Evolutionary conservation across 257 asterid species (phyloP).

Genomic region (Salvia hispanica): DNA sequence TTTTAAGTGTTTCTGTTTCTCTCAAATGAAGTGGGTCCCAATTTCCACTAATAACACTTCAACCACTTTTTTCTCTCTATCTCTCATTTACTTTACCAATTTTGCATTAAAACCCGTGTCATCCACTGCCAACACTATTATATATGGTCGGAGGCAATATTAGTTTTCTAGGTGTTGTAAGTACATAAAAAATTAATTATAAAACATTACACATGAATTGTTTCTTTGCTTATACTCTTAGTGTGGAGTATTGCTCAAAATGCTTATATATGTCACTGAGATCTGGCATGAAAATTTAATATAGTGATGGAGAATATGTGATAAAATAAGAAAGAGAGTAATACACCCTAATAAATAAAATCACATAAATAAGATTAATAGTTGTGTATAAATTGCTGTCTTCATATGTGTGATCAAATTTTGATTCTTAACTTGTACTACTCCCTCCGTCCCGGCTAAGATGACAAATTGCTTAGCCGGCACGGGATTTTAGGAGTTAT

Average conservation of each 20-base stretch:
- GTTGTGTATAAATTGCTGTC: background rate
- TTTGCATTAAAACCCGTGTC: too few relatives aligned
- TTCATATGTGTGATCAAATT: background rate
- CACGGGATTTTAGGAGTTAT: too few relatives aligned
- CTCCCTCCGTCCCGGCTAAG: too few relatives aligned
- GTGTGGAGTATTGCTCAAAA: background rate
- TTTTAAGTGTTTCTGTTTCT: too few relatives aligned
- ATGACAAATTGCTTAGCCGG: too few relatives aligned
- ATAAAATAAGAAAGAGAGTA: slow-evolving; percentile 4
- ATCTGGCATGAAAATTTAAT: background rate
- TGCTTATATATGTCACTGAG: background rate
- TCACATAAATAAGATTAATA: background rate
- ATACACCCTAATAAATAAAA: background rate
- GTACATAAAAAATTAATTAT: slow-evolving; percentile 8
- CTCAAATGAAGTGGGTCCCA: too few relatives aligned
- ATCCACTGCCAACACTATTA: too few relatives aligned
- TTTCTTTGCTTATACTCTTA: slow-evolving; percentile 8
- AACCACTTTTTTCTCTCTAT: too few relatives aligned
- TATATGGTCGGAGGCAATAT: too few relatives aligned
- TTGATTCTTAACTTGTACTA: slow-evolving; percentile 3
- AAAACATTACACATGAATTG: background rate
- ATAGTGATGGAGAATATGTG: background rate
- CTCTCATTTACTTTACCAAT: too few relatives aligned
- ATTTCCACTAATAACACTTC: too few relatives aligned
- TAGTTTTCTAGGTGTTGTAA: background rate